phyloP scores from a whole-genome alignment of 1,139 yeast species.

The Sugiyamaella xylanicola region DNA sequence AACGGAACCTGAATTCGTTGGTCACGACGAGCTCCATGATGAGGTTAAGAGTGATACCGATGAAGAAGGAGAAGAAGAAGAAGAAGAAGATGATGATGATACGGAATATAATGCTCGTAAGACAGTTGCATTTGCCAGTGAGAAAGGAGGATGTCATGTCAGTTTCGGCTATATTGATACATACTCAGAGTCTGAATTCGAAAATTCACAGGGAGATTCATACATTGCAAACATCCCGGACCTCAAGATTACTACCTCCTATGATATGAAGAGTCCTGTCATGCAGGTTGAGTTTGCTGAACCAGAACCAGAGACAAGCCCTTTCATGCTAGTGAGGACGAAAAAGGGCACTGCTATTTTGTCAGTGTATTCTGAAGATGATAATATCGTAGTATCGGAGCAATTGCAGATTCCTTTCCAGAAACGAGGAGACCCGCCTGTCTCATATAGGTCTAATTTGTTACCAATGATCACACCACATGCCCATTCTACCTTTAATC shows the following conservation, averaged over 20 bases:
- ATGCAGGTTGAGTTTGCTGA: constrained; percentile 29
- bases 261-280: constrained; percentile 24
- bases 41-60: background rate
- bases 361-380: background rate
- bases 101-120: constrained; percentile 10
- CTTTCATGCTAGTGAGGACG: constrained; percentile 27
- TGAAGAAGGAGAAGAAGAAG: constrained; percentile 9
- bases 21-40: too few species aligned
- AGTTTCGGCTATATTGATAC: constrained; percentile 8
- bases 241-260: constrained; percentile 7
- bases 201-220: constrained; percentile 20
- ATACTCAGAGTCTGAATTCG: background rate
- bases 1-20: too few species aligned
- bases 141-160: constrained; percentile 3
- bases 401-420: constrained; percentile 16
- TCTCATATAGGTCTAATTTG: background rate
- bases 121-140: constrained; percentile 16
- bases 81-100: constrained; percentile 5
- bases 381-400: constrained; percentile 6
- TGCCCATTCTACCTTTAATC: constrained; percentile 26
- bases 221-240: background rate
- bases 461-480: background rate
- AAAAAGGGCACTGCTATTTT: constrained; percentile 23
- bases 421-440: background rate
- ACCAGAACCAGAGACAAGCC: constrained; percentile 25